Base-by-base conservation (phyloP, 139 green algal genomes). In the Coelastrella sp. region DNA sequence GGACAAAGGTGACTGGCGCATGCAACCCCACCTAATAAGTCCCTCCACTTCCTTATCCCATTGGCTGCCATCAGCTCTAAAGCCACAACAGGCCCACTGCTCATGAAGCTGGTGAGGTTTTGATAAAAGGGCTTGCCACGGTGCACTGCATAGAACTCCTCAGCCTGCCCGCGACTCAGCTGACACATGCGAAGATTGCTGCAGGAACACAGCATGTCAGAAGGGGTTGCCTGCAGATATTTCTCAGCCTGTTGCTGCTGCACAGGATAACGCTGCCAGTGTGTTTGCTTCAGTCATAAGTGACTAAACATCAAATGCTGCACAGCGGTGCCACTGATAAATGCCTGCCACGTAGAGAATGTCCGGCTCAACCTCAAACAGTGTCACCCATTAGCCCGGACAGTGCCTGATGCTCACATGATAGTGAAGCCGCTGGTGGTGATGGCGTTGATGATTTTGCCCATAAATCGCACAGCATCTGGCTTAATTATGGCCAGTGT, bases 401-500 rank as follows among this genome's bases (percentile, higher is more conserved):
- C 64, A 4, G 64, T 14, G 0, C 32, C 68, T 22, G 23, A 6
- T 32, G 11, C 75, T 73, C 71, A 94, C 88, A 79, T 92, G 73
- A 94, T 93, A 32, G 90, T 65, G 82, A 98, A 97, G 56, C 96
- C 96, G 10, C 77, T 93, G 3, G 91, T n/a, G 3, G 88, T n/a
- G 54, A 97, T 93, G 3, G 94, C 94, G 68, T 96, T 90, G 11
- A 98, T 73, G 83, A 98, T 97, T 57, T 96, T 94, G 14, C 97
- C 97, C 73, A 96, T 73, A 77, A 96, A 82, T 58, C 95, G 82
- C 32, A 96, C 91, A 5, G 95, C 96, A 90, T 98, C 95, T 4
- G 96, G 96, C 92, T 98, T 98, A 23, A 98, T 90, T 90, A 98
- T 95, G 4, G 94, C 96, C 5, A 97, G 89, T 0, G 96, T 98